These are phyloP conservation scores for Yarrowia porcina DNA, from an alignment of 805 yeast species.

Conservation along the genomic window DNA sequence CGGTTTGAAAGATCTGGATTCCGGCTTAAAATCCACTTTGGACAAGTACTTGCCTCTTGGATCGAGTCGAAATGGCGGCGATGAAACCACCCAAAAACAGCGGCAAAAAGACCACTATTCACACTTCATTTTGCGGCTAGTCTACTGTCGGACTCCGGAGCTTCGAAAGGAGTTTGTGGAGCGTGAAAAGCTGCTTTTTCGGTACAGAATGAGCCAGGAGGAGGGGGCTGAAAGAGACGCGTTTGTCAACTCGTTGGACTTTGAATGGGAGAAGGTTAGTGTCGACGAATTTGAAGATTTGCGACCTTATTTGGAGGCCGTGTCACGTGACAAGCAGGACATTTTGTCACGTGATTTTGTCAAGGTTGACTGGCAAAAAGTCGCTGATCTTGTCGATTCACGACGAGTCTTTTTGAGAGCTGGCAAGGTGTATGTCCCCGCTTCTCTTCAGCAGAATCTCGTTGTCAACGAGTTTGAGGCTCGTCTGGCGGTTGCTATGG, in stretches of 20 bases:
- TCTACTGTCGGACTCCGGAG: slow-evolving; percentile 81
- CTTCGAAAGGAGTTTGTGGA: slow-evolving; percentile 72
- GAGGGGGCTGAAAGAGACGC: slow-evolving; percentile 64
- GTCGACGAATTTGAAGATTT: slow-evolving; percentile 59
- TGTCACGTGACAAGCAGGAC: slow-evolving; percentile 33
- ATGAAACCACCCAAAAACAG: slow-evolving; percentile 44
- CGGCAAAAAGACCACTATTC: slow-evolving; percentile 88
- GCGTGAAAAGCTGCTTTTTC: slow-evolving; percentile 73
- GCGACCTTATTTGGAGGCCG: slow-evolving; percentile 53
- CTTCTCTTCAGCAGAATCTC: slow-evolving; percentile 69
- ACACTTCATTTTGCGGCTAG: slow-evolving; percentile 82
- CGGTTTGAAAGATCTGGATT: slow-evolving; percentile 74
- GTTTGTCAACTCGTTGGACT: slow-evolving; percentile 61
- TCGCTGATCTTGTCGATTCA: slow-evolving; percentile 69
- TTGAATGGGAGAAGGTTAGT: slow-evolving; percentile 68
- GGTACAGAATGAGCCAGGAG: slow-evolving; percentile 62
- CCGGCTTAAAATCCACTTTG: slow-evolving; percentile 61
- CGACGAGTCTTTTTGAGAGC: slow-evolving; percentile 61
- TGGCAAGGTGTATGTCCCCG: slow-evolving; percentile 85
- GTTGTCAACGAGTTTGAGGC: slow-evolving; percentile 65
- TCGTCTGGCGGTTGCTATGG: slow-evolving; percentile 50
- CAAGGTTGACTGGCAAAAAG: slow-evolving; percentile 84
- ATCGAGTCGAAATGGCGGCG: slow-evolving; percentile 32
- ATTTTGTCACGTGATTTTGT: slow-evolving; percentile 45
- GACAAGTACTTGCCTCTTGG: slow-evolving; percentile 58